A percentile compares a stretch with the other conserved stretches of the same genome.
phyloP scores from a whole-genome alignment of 148 eudicot species.

The Vaccinium darrowii region DNA sequence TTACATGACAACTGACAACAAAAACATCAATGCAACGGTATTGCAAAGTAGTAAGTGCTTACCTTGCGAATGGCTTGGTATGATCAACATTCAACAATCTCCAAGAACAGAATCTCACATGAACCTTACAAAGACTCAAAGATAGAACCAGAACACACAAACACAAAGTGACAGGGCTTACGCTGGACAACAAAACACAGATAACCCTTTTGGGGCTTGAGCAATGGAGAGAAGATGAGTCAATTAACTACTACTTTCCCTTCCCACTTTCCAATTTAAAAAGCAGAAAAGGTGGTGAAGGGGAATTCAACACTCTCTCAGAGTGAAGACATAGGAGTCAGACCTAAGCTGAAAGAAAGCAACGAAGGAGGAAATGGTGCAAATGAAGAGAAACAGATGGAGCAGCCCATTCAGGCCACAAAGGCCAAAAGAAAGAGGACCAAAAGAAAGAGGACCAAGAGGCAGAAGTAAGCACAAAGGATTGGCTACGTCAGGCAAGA shows the following conservation, averaged over 20 bases:
- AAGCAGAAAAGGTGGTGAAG: conserved; percentile 49
- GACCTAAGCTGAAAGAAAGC: conserved; percentile 30
- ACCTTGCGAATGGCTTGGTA: conserved; percentile 32
- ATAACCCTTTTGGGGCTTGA: background rate
- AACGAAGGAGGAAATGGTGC: conserved; percentile 9
- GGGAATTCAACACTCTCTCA: conserved; percentile 20
- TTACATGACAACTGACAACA: background rate
- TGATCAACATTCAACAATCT: conserved; percentile 41
- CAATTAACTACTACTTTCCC: conserved; percentile 29
- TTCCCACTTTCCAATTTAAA: conserved; percentile 60
- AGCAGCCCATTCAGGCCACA: conserved; percentile 23
- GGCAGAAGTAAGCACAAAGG: background rate
- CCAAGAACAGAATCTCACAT: conserved; percentile 10
- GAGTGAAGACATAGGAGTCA: conserved; percentile 32
- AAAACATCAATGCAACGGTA: background rate
- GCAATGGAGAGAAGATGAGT: conserved; percentile 11
- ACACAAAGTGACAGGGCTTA: conserved; percentile 1
- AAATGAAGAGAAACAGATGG: conserved; percentile 13
- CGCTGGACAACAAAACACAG: conserved; percentile 16
- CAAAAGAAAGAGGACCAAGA: background rate
- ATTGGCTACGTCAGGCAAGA: background rate
- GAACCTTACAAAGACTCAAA: conserved; percentile 6
- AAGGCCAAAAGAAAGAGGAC: background rate
- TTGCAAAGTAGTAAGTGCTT: background rate
- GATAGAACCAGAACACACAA: background rate